Base-by-base conservation (phyloP, 2,329 filamentous ascomycete species). In the Penicillium palitans region DNA sequence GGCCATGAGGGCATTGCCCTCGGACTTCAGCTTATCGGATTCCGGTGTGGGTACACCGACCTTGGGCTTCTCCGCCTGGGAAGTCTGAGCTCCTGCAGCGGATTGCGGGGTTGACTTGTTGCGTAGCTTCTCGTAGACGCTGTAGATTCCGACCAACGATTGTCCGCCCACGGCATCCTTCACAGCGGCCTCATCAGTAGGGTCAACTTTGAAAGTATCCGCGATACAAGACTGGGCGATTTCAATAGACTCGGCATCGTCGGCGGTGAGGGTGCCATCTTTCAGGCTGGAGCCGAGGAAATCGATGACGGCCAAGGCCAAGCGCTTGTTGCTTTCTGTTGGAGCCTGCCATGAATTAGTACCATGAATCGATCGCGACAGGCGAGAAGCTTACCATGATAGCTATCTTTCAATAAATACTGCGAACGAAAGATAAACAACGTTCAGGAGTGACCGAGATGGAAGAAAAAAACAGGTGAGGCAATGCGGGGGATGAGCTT, bases 241-340 rank as follows among this genome's bases (percentile, higher is more conserved):
- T 74, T 99, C 95, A 75, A 99, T 90, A 63, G 89, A 93, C 73
- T 99, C 95, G 67, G 88, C 86, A 76, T 99, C 93, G 69, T 98
- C 95, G 69, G 89, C 80, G 54, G 88, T 84, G 59, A 99, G 85
- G 45, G 92, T 96, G 70, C 95, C 95, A 75, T 99, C 95, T 62
- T 87, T 89, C 68, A 91, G 81, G 46, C 92, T 96, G 59, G 86
- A 87, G 69, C 85, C 85, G 61, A 99, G 89, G 82, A 96, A 99
- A 80, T 98, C 91, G 81, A 96, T 91, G 77, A 99, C 93, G 69
- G 95, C 91, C 74, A 99, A 90, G 76, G 95, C 95, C 64, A 99
- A 89, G 80, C 93, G 91, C 85, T 99, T 88, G 75, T 86, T 86
- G 55, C 86, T 85, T 66, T 83, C 80, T 57, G 72, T 74, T 15